phyloP scores from a whole-genome alignment of 2,329 filamentous ascomycete genomes.

The Trichoderma breve region DNA sequence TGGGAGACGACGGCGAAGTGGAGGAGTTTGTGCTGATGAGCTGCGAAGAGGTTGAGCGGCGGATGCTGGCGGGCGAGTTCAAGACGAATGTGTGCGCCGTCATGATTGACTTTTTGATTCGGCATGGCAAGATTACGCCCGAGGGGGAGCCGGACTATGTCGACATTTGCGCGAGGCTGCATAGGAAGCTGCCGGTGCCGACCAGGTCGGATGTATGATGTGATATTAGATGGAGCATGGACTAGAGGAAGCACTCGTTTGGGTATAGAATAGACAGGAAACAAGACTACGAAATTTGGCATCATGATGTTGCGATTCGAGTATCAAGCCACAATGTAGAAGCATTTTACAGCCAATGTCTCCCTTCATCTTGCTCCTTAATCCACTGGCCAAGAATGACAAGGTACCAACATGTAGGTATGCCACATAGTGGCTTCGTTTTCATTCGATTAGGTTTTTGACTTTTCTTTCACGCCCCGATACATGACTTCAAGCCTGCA shows the following conservation, averaged over 20 bases:
- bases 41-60: conserved; percentile 56
- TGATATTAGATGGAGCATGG: neutral
- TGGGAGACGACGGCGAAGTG: conserved; percentile 78
- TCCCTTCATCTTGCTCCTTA: neutral
- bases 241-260: neutral
- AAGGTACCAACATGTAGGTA: no score
- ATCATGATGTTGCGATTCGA: neutral
- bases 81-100: conserved; percentile 81
- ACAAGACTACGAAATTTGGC: neutral
- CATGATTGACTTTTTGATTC: conserved; percentile 76
- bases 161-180: conserved; percentile 57
- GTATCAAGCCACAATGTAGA: neutral
- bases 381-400: neutral
- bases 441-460: no score
- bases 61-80: conserved; percentile 67
- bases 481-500: neutral
- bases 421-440: no score
- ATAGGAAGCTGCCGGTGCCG: conserved; percentile 44
- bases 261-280: neutral
- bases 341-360: neutral
- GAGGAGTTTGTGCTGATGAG: conserved; percentile 69
- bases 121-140: conserved; percentile 70
- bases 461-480: neutral
- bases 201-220: conserved; percentile 26
- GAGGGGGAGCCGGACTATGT: conserved; percentile 72